Evolutionary conservation across 108 stramenopile genomes (phyloP), one percentile per base, ranked within the genome.

Genomic region (Fistulifera solaris): DNA sequence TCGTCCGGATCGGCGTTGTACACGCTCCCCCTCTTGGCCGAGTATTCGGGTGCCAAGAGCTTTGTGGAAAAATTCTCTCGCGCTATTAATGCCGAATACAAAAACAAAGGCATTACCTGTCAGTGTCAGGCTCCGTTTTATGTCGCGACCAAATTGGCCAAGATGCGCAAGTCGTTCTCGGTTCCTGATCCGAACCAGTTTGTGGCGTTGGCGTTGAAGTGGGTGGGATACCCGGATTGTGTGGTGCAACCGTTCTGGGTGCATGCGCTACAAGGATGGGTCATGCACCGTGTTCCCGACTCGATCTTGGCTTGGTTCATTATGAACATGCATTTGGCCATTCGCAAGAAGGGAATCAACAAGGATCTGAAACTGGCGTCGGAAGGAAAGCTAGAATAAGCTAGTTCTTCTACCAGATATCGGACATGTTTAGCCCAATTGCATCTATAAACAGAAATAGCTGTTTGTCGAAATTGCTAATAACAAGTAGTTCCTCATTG

Each of bases 101-200:
- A 69, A 19, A 54, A 51, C 15, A 89, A 78, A 76, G 96, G 96
- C 40, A 73, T 98, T 54, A 82, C 76, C 47, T 94, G 95, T 46
- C 96, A 97, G 65, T 95, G 94, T 72, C 97, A 98, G 62, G 74
- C 86, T 54, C 99, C 99, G 2, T 89, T 98, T 61, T 93, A 97
- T 56, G 96, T 99, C 23, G 91, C 94, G 40, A 96, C 97, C 12
- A 98, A 98, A 73, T 72, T 99, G 40, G 90, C 96, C 55, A 99
- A 99, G 75, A 76, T 97, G 83, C 80, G 95, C 18, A 90, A 91
- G 63, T 70, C 75, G 40, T 44, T 94, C 38, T 87, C 68, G 70
- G 90, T 90, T 40, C 96, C 97, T 13, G 84, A 88, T 5, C 93
- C 99, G 1, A 48, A 71, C 1, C 57, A 76, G 26, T 99, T 85